phyloP scores from a whole-genome alignment of 768 basidiomycete species.

The Suillus plorans region DNA sequence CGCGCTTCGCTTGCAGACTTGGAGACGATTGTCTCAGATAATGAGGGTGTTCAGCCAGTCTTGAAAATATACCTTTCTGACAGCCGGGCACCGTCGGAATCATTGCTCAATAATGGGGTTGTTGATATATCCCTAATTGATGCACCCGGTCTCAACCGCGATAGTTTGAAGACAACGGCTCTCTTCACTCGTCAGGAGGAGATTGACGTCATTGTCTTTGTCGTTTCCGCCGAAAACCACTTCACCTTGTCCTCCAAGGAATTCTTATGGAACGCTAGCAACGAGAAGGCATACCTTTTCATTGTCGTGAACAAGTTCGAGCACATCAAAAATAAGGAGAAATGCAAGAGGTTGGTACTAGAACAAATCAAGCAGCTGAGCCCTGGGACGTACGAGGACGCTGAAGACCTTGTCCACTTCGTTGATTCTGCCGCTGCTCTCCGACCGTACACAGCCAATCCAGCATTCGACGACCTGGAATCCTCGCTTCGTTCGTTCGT shows the following conservation, averaged over 20 bases:
- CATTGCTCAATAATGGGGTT: constrained; percentile 90
- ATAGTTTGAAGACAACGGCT: constrained; percentile 92
- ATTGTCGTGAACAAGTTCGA: constrained; percentile 99
- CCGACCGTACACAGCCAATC: constrained; percentile 61
- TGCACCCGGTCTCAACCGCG: constrained; percentile 95
- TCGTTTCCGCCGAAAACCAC: constrained; percentile 97
- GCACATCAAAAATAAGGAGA: constrained; percentile 92
- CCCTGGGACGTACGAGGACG: constrained; percentile 89
- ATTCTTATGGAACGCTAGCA: constrained; percentile 88
- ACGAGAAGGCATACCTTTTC: constrained; percentile 97
- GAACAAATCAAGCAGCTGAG: constrained; percentile 94
- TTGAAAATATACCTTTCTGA: constrained; percentile 91
- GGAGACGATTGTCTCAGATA: constrained; percentile 69
- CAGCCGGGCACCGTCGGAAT: constrained; percentile 71
- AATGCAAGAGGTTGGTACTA: constrained; percentile 83
- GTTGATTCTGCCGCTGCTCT: constrained; percentile 86
- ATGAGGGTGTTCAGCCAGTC: constrained; percentile 56
- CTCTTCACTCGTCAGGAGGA: constrained; percentile 95
- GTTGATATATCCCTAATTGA: constrained; percentile 99
- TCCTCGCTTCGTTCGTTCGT: constrained; percentile 91
- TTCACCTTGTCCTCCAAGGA: constrained; percentile 95
- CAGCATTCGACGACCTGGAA: constrained; percentile 86
- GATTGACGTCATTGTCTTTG: constrained; percentile 98
- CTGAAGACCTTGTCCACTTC: constrained; percentile 94
- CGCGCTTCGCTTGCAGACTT: constrained; percentile 66